A percentile compares a stretch with the other conserved stretches of the same genome.
These are phyloP conservation scores for Arthromyces matolae DNA, from an alignment of 768 basidiomycete genomes.

Conservation along the genomic window DNA sequence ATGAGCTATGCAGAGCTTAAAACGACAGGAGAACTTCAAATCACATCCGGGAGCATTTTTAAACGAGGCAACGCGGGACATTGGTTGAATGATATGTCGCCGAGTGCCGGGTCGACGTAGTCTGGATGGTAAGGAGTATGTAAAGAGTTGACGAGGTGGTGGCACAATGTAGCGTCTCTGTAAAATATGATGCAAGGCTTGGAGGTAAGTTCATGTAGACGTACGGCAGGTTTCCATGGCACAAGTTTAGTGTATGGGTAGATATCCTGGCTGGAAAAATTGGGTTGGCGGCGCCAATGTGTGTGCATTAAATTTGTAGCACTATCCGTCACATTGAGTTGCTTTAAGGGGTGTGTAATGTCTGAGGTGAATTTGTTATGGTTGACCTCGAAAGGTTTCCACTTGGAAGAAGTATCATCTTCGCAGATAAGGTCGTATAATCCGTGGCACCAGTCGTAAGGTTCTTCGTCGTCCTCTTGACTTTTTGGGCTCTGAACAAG, in stretches of 20 bases:
- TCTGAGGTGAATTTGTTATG: conserved; percentile 12
- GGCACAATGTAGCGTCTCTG: conserved; percentile 1
- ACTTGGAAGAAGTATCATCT: conserved; percentile 20
- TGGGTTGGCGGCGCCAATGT: conserved; percentile 1
- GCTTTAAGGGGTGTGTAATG: conserved; percentile 2
- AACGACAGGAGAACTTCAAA: background rate
- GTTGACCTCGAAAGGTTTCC: conserved; percentile 16
- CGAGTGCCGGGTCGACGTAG: conserved; percentile 6
- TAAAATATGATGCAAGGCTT: background rate
- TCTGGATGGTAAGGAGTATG: conserved; percentile 3
- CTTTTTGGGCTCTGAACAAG: conserved; percentile 4
- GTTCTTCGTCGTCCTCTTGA: conserved; percentile 6
- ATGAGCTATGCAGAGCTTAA: background rate
- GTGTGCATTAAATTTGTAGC: conserved; percentile 1
- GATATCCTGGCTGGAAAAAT: conserved; percentile 8
- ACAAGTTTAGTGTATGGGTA: conserved; percentile 2
- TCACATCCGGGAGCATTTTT: conserved; percentile 44
- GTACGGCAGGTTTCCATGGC: conserved; percentile 15
- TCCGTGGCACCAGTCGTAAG: conserved; percentile 11
- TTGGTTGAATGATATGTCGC: conserved; percentile 4
- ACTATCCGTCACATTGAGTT: conserved; percentile 11
- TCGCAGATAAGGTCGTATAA: conserved; percentile 26
- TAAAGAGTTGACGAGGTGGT: conserved; percentile 1
- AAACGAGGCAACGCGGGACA: conserved; percentile 28
- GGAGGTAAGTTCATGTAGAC: background rate